phyloP scores from a whole-genome alignment of 441 rosid genomes.

The Populus hybrid region DNA sequence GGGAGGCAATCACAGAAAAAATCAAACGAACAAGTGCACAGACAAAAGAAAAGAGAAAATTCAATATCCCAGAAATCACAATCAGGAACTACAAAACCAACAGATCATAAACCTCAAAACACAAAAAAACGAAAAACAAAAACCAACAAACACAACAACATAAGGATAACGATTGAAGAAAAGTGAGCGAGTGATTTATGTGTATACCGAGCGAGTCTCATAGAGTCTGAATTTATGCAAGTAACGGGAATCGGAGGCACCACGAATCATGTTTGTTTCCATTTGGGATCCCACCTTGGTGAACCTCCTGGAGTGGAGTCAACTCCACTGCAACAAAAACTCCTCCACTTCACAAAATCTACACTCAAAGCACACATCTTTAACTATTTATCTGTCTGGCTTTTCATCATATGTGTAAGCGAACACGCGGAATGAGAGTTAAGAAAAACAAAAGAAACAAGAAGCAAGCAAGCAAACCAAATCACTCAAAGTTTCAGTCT shows the following conservation, averaged over 20 bases:
- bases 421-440: neutral
- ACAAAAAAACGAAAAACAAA: neutral
- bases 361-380: neutral
- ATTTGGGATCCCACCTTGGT: neutral
- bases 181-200: neutral
- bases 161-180: neutral
- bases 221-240: slow-evolving; percentile 76
- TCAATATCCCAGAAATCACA: neutral
- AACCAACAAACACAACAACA: neutral
- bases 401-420: neutral
- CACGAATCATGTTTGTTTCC: neutral
- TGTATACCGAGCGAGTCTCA: slow-evolving; percentile 64
- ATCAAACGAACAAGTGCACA: neutral
- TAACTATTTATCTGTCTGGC: neutral
- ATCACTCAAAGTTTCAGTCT: neutral
- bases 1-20: neutral
- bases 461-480: neutral
- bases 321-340: slow-evolving; percentile 5
- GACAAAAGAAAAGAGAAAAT: neutral
- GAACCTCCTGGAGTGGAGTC: slow-evolving; percentile 12
- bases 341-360: slow-evolving; percentile 8
- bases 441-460: slow-evolving; percentile 5
- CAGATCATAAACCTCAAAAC: neutral
- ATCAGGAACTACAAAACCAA: neutral
- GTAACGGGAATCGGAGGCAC: slow-evolving; percentile 32